Evolutionary conservation across 1,284 basidiomycete genomes (phyloP), one percentile per base, ranked within the genome.

Genomic region (Coniferiporia sulphurascens): DNA sequence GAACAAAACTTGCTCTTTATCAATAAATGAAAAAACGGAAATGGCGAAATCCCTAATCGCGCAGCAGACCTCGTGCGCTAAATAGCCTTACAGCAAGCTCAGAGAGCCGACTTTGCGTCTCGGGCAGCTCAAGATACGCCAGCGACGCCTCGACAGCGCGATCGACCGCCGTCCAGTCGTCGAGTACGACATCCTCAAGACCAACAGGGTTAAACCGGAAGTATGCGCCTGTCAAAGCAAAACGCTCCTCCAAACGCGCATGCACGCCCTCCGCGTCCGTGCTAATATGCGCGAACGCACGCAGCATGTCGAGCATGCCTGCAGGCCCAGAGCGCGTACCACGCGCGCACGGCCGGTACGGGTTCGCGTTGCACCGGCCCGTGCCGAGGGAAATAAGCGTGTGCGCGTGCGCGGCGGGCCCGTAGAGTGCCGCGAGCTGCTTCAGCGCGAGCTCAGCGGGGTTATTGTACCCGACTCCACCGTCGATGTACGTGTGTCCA

Each of bases 401-500:
- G 48, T 52, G 36, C 8, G 56, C 60, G 35, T 49, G 52, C 19
- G 60, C 55, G 17, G 51, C 10, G 36, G 55, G 56, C 6, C 56
- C 56, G 51, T 58, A 61, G n/a, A 61, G 45, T 34, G 41, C 32
- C 15, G 55, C 48, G 51, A 58, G 51, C 49, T 61, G 56, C 45
- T 58, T 55, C 1, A 61, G 51, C 2, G 56, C 56, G 27, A 61
- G 35, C 32, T 61, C 60, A 4, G 51, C 35, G 8, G 60, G 60
- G 32, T 61, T 61, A 41, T 61, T 61, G 51, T 53, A 61, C 2
- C 60, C 60, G 5, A 61, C 32, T 13, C 60, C 60, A 15, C 60
- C 60, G 52, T 61, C 60, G 34, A 61, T 53, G 43, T 58, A 58
- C 22, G 56, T 12, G 34, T 44, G 56, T 10, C 56, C 60, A 6